Base-by-base conservation (phyloP, 306 rosid species). In the Neltuma alba region DNA sequence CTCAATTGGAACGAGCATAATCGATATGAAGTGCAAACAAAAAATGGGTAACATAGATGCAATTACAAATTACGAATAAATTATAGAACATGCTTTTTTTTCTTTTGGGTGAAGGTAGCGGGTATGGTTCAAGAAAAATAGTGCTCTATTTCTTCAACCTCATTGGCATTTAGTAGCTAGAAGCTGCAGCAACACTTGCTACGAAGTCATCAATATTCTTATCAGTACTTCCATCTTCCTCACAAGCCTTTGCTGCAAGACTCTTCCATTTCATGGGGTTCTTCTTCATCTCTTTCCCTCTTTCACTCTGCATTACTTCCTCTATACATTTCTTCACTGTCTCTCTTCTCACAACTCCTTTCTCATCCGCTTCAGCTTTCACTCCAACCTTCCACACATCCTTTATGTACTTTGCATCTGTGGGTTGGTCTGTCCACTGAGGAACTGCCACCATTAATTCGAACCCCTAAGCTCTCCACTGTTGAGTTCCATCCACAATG, bases 401-500 rank as follows among this genome's bases (percentile, higher is more conserved):
- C 2, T 9, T n/a, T 9, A 65, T 65, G 18, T 3, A 37, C 71
- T 65, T 65, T 2, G 71, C 71, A 9, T n/a, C 23, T n/a, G 30
- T 65, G 30, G 45, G 15, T 65, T 65, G 47, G 23, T 65, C 71
- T n/a, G 71, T 65, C 71, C 71, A 37, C 0, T 65, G 71, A 36
- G 71, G 71, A n/a, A 37, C 4, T 4, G 4, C 71, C 47, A 65
- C 71, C 48, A 65, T 65, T 50, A 25, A n/a, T n/a, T 9, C 48
- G 71, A 65, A 65, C 71, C 18, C 48, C 71, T 65, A 65, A 37
- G 71, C 71, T 37, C 71, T 65, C 71, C 30, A 36, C 0, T 57
- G 33, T 57, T 10, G 33, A 57, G 16, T 57, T 57, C 63, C 63
- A 57, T 23, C 63, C 63, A 25, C 63, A 57, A 3, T 57, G 71